Evolutionary conservation across 345 rosid genomes (phyloP).

Genomic region (Eucalyptus guilfoylei): DNA sequence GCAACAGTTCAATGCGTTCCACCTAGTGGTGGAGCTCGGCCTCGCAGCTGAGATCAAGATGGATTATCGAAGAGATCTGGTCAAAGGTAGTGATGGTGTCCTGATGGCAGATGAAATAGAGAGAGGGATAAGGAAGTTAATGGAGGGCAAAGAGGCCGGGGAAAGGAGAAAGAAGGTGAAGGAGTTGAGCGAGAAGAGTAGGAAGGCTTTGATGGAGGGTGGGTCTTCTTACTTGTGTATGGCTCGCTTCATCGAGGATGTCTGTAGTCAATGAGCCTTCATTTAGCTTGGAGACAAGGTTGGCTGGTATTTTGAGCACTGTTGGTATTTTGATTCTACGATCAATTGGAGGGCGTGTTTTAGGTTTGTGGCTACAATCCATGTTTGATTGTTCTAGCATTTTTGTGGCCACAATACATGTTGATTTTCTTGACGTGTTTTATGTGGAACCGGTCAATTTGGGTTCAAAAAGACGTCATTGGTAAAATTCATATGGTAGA

Average conservation of each 20-base stretch:
- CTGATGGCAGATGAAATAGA: constrained; percentile 12
- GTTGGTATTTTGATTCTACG: background rate
- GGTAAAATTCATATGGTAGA: background rate
- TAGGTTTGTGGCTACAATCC: background rate
- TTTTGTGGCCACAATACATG: background rate
- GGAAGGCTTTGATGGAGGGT: constrained; percentile 17
- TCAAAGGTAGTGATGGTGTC: background rate
- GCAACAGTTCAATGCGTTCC: constrained; percentile 41
- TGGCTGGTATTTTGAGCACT: no score
- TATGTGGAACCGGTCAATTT: background rate
- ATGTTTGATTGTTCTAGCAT: background rate
- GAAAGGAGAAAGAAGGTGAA: constrained; percentile 10
- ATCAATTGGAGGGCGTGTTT: background rate
- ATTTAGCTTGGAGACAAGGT: background rate
- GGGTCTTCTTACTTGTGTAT: constrained; percentile 26
- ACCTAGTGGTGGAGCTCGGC: constrained; percentile 25
- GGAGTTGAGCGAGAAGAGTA: constrained; percentile 9
- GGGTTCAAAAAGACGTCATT: background rate
- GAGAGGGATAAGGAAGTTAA: constrained; percentile 17
- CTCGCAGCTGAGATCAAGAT: constrained; percentile 1
- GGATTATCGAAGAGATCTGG: background rate
- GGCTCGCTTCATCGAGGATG: constrained; percentile 11
- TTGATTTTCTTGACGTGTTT: background rate
- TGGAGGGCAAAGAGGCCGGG: constrained; percentile 9
- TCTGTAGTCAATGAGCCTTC: background rate